These are phyloP conservation scores for Citrus sp. DNA, from an alignment of 345 rosid species.

Conservation along the genomic window DNA sequence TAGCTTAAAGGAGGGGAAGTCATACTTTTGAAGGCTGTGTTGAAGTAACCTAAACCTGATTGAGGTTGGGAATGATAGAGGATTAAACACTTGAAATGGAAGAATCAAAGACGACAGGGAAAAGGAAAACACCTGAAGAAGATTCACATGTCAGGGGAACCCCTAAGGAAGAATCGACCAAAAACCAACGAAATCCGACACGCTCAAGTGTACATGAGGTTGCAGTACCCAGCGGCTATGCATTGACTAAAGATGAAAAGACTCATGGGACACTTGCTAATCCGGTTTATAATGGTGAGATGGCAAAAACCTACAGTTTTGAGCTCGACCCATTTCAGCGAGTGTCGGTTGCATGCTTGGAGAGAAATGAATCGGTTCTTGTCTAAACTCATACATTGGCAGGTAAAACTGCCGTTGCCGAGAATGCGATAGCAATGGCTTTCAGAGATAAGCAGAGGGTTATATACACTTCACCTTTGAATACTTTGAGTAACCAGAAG, in stretches of 20 bases:
- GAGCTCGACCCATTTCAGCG: slow-evolving; percentile 51
- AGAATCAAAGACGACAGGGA: slow-evolving; percentile 32
- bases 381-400: slow-evolving; percentile 97
- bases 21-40: not conserved
- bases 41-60: not conserved
- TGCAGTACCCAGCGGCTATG: slow-evolving; percentile 66
- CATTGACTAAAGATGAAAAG: slow-evolving; percentile 51
- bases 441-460: slow-evolving; percentile 95
- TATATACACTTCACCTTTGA: slow-evolving; percentile 88
- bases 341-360: slow-evolving; percentile 83
- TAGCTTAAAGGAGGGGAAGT: not conserved
- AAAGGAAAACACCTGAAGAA: slow-evolving; percentile 46
- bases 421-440: slow-evolving; percentile 96
- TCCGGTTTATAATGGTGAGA: slow-evolving; percentile 64
- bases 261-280: slow-evolving; percentile 55
- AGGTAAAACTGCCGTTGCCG: slow-evolving; percentile 96
- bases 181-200: slow-evolving; percentile 48
- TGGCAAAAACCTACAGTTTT: slow-evolving; percentile 78
- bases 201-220: slow-evolving; percentile 92
- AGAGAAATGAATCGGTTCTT: slow-evolving; percentile 86
- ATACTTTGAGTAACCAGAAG: slow-evolving; percentile 97
- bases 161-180: slow-evolving; percentile 35
- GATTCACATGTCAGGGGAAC: slow-evolving; percentile 25
- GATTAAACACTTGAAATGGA: slow-evolving; percentile 27
- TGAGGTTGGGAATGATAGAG: slow-evolving; percentile 5